Evolutionary conservation across 1,284 basidiomycete genomes (phyloP), one percentile per base, ranked within the genome.

Genomic region (Austroboletus novae-zelandiae): DNA sequence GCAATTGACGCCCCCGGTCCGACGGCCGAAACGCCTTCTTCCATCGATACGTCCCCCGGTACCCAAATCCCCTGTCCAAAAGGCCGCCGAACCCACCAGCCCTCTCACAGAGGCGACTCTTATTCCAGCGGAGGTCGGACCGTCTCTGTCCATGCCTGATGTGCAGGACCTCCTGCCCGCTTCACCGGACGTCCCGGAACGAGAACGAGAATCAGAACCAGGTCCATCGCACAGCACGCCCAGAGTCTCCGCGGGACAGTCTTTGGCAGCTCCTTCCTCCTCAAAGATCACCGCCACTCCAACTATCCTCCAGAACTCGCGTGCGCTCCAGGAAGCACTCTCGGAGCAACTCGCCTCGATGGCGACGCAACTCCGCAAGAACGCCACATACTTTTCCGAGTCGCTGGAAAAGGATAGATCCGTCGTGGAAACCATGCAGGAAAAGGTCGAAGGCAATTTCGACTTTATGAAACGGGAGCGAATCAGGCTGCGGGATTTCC

Each of bases 331-430:
- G 27, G 81, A 89, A 53, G 81, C 88, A 37, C 78, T 91, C 40
- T 79, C 86, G 0, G 75, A 76, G 5, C 87, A 91, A 63, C 79
- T 92, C 17, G 83, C 84, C 1, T 70, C 79, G 39, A 92, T 92
- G 89, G 86, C 89, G 2, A 71, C 79, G 2, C 89, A 91, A 65
- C 78, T 92, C 42, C 84, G 84, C 60, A 76, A 77, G 23, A 92
- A 92, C 57, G 82, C 86, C 0, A 61, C 82, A 1, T 80, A 89
- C 56, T 91, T 92, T 61, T 78, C 83, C 4, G 74, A 76, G 3
- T 72, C 81, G 13, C 72, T 92, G 1, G 79, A 70, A 40, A 81
- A 80, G 52, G 89, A 92, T 63, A 79, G 83, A 61, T 72, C 73
- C 0, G 73, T 88, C 9, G 65, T 92, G 13, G 77, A 76, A 25